A percentile compares a stretch with the other conserved stretches of the same genome.
phyloP scores from a whole-genome alignment of 2,329 filamentous ascomycete species.

The Colletotrichum sansevieriae region DNA sequence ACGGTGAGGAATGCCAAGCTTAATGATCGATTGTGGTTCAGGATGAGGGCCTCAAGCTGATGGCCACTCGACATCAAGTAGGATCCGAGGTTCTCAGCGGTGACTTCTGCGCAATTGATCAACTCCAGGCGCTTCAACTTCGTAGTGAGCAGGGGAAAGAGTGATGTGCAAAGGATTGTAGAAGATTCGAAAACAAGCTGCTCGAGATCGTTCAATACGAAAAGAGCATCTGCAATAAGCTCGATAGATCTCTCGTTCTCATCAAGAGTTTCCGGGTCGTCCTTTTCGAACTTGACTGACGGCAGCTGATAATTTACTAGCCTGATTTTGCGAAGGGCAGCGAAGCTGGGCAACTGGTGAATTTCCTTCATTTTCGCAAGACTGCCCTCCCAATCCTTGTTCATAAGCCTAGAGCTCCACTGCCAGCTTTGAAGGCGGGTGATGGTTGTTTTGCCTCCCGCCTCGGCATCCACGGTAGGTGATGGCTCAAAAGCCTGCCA shows the following conservation, averaged over 20 bases:
- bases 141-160: constrained; percentile 77
- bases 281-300: constrained; percentile 52
- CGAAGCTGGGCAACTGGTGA: constrained; percentile 70
- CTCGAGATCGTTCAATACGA: constrained; percentile 71
- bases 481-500: constrained; percentile 70
- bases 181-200: constrained; percentile 82
- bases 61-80: constrained; percentile 78
- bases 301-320: constrained; percentile 75
- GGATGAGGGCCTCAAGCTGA: constrained; percentile 74
- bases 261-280: constrained; percentile 57
- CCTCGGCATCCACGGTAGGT: constrained; percentile 59
- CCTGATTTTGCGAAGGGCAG: constrained; percentile 65
- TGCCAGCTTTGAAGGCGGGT: constrained; percentile 67
- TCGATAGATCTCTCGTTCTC: constrained; percentile 49
- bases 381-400: constrained; percentile 46
- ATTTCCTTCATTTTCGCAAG: constrained; percentile 63
- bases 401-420: constrained; percentile 70
- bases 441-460: constrained; percentile 49
- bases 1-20: constrained; percentile 79
- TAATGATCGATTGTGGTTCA: constrained; percentile 85
- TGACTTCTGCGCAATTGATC: constrained; percentile 83
- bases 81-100: constrained; percentile 71
- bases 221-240: constrained; percentile 61
- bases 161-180: constrained; percentile 74
- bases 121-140: constrained; percentile 77